Conservation (phyloP, 257 asterid species). For the Petunia secreta region DNA sequence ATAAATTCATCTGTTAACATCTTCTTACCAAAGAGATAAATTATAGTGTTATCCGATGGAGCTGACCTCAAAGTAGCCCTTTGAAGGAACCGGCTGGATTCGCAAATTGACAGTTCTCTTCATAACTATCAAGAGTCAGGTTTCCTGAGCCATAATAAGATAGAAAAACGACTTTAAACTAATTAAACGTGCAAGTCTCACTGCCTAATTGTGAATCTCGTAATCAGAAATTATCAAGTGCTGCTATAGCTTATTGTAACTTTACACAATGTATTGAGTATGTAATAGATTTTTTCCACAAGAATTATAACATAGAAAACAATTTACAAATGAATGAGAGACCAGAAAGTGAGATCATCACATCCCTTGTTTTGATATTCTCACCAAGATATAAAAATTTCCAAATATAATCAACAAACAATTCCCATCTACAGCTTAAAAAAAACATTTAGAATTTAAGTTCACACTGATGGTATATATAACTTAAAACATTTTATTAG, state of each 20-base stretch:
- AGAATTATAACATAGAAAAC: too few relatives aligned
- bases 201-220: neutral
- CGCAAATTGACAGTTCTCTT: conserved; percentile 91
- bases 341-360: neutral
- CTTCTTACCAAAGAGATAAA: neutral
- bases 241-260: neutral
- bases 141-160: conserved; percentile 52
- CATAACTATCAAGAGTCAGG: conserved; percentile 75
- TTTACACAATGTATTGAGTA: neutral
- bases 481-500: too few relatives aligned
- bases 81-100: conserved; percentile 96
- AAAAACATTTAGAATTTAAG: too few relatives aligned
- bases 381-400: too few relatives aligned
- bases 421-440: too few relatives aligned
- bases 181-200: neutral
- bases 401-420: too few relatives aligned
- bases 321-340: neutral
- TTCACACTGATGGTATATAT: too few relatives aligned
- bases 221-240: neutral
- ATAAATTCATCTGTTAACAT: neutral
- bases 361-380: neutral
- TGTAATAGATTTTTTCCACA: too few relatives aligned
- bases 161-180: neutral
- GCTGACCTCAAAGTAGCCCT: conserved; percentile 75
- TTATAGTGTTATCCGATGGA: too few relatives aligned